These are phyloP conservation scores for Paramecium primaurelia DNA, from an alignment of 73 alveolate genomes.

Conservation along the genomic window DNA sequence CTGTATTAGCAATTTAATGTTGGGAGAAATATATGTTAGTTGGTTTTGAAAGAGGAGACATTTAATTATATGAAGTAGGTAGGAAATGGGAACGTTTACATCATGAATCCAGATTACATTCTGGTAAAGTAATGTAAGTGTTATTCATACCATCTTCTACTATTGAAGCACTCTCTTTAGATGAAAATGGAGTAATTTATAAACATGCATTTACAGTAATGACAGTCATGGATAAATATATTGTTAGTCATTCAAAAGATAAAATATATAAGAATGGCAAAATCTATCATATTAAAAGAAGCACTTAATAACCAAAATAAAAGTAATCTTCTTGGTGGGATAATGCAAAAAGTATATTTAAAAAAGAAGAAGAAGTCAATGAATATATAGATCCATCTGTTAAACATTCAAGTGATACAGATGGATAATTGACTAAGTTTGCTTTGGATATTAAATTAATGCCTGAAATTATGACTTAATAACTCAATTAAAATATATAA, in stretches of 20 bases:
- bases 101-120: neutral
- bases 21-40: neutral
- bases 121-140: neutral
- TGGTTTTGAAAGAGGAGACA: constrained; percentile 37
- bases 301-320: neutral
- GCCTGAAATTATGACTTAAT: constrained; percentile 4
- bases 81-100: constrained; percentile 22
- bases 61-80: neutral
- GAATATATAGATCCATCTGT: neutral
- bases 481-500: neutral
- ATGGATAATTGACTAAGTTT: neutral
- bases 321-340: constrained; percentile 36
- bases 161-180: constrained; percentile 3
- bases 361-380: neutral
- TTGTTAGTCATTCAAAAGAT: neutral
- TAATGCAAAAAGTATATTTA: neutral
- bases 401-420: neutral
- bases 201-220: neutral
- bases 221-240: neutral
- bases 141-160: neutral
- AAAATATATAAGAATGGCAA: constrained; percentile 24
- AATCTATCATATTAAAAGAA: neutral
- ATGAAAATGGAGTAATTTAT: neutral
- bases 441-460: constrained; percentile 5
- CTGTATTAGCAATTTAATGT: neutral